These are phyloP conservation scores for Lasiosphaeria hispida DNA, from an alignment of 495 filamentous ascomycete species.

Conservation along the genomic window DNA sequence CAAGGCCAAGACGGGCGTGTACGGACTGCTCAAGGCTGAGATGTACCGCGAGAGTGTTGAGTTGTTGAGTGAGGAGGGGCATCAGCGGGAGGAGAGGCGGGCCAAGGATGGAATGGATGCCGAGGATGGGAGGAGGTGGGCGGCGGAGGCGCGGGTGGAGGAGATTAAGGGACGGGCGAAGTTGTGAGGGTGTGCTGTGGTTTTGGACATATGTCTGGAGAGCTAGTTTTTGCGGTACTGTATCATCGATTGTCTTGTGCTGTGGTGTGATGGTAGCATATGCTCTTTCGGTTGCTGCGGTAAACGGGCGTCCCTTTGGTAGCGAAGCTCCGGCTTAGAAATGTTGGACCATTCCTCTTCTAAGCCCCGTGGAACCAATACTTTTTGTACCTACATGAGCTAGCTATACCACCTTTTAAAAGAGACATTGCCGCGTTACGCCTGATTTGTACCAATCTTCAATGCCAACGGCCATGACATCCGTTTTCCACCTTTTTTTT, in stretches of 20 bases:
- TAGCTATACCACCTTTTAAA: too few relatives aligned
- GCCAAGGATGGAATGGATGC: constrained; percentile 35
- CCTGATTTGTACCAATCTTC: too few relatives aligned
- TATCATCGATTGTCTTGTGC: too few relatives aligned
- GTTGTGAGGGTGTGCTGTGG: constrained; percentile 17
- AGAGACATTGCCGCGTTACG: too few relatives aligned
- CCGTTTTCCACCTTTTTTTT: not conserved
- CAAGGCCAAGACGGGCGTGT: constrained; percentile 61
- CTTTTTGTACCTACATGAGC: too few relatives aligned
- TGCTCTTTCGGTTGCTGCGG: too few relatives aligned
- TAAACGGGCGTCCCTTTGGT: too few relatives aligned
- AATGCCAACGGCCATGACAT: too few relatives aligned
- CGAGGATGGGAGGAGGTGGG: constrained; percentile 32
- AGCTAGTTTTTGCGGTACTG: too few relatives aligned
- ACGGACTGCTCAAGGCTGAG: constrained; percentile 66
- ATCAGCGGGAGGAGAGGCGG: constrained; percentile 43
- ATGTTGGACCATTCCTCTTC: constrained; percentile 1
- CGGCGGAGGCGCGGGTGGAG: constrained; percentile 43
- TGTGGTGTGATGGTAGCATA: too few relatives aligned
- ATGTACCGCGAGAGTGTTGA: constrained; percentile 65
- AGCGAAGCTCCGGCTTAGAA: not conserved
- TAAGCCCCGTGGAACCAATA: not conserved
- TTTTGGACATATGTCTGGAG: not conserved
- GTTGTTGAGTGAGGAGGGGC: constrained; percentile 46
- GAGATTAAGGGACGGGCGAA: constrained; percentile 23